Percentiles rank a stretch among this genome's conserved stretches.
Evolutionary conservation across 2,329 filamentous ascomycete genomes (phyloP).

Genomic region (Neocucurbitaria cava): DNA sequence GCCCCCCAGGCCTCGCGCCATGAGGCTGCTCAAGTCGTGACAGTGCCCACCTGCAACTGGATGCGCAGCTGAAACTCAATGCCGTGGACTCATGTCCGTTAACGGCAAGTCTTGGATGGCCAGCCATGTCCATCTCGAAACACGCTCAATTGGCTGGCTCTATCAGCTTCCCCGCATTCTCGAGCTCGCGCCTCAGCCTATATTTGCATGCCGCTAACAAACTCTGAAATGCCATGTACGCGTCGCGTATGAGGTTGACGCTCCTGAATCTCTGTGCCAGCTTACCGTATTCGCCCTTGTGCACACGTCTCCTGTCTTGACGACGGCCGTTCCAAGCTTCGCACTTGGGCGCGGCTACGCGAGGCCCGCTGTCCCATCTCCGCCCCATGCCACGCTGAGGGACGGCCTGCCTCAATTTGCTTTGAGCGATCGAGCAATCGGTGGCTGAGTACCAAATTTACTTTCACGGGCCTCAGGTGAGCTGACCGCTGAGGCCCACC

Average conservation of each 20-base stretch:
- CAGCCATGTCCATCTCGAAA: conserved; percentile 5
- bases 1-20: conserved; percentile 6
- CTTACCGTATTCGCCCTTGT: not conserved
- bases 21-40: not conserved
- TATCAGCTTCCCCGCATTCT: conserved; percentile 42
- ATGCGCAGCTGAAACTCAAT: conserved; percentile 18
- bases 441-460: conserved; percentile 27
- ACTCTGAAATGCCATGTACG: conserved; percentile 14
- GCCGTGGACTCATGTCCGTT: conserved; percentile 2
- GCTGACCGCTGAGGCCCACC: conserved; percentile 17
- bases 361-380: conserved; percentile 2
- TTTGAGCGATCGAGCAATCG: too few species aligned
- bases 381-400: conserved; percentile 8
- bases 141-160: conserved; percentile 25
- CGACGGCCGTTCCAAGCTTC: not conserved
- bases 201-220: conserved; percentile 27
- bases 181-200: conserved; percentile 14
- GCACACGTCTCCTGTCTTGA: conserved; percentile 4
- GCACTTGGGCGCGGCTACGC: conserved; percentile 20
- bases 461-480: conserved; percentile 14
- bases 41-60: not conserved
- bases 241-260: conserved; percentile 7
- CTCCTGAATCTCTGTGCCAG: conserved; percentile 5
- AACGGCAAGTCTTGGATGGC: conserved; percentile 5
- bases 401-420: conserved; percentile 7